phyloP scores from a whole-genome alignment of 345 rosid species.

The Noccaea caerulescens region DNA sequence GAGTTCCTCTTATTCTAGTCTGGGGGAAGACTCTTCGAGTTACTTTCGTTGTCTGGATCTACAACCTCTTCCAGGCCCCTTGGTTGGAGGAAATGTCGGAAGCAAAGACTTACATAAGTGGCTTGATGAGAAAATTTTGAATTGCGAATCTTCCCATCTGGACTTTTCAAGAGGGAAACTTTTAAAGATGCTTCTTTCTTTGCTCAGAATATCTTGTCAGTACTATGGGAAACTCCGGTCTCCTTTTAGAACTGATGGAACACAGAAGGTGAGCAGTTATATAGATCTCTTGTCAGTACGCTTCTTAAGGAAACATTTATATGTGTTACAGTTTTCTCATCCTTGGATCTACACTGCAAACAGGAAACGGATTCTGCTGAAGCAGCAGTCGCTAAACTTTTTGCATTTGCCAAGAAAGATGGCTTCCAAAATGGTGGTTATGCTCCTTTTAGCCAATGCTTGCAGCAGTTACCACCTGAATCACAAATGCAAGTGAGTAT shows the following conservation, averaged over 20 bases:
- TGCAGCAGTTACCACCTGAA: constrained; percentile 86
- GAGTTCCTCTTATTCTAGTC: constrained; percentile 46
- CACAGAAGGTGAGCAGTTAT: constrained; percentile 57
- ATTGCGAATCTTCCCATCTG: constrained; percentile 62
- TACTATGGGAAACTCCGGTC: constrained; percentile 97
- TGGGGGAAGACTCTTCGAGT: constrained; percentile 51
- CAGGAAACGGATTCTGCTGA: constrained; percentile 89
- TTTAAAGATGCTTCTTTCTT: constrained; percentile 74
- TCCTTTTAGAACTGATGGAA: constrained; percentile 76
- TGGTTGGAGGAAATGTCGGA: constrained; percentile 93
- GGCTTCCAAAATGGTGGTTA: constrained; percentile 52
- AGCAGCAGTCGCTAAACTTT: constrained; percentile 92
- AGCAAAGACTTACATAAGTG: constrained; percentile 90
- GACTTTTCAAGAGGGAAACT: constrained; percentile 64
- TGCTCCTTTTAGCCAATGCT: constrained; percentile 65
- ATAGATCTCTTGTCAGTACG: constrained; percentile 2
- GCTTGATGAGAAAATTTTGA: constrained; percentile 82
- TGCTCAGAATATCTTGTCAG: constrained; percentile 89
- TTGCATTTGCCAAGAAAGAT: constrained; percentile 75
- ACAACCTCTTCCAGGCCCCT: constrained; percentile 86
- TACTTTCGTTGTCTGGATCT: constrained; percentile 75
- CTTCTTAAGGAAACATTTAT: constrained; percentile 14
- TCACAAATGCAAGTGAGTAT: constrained; percentile 76
- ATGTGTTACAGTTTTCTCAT: constrained; percentile 22
- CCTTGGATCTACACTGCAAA: constrained; percentile 20